Percentiles rank a stretch among this genome's conserved stretches.
Conservation (phyloP, 371 early-diverging fungal species). For the Parasitella parasitica region DNA sequence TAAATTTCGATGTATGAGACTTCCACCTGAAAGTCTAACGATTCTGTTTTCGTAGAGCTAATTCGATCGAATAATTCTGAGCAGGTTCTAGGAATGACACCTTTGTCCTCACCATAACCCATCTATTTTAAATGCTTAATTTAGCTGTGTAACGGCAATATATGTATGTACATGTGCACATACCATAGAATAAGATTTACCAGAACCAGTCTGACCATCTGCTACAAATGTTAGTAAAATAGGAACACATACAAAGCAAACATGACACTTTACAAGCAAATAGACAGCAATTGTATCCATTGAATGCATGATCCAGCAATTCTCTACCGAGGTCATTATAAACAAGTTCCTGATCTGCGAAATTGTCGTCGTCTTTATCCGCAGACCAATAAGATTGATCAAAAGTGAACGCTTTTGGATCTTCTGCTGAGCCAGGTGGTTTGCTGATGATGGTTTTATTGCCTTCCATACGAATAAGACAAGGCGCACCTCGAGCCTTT, state of each 20-base stretch:
- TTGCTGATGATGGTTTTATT: constrained; percentile 62
- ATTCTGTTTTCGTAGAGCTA: constrained; percentile 33
- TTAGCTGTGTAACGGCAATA: background rate
- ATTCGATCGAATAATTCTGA: constrained; percentile 73
- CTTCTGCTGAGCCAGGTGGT: constrained; percentile 33
- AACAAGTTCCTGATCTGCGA: constrained; percentile 75
- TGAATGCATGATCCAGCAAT: constrained; percentile 80
- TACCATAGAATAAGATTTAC: constrained; percentile 80
- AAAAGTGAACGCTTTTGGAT: constrained; percentile 67
- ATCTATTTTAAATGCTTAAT: constrained; percentile 28
- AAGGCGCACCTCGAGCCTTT: constrained; percentile 54
- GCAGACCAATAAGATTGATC: constrained; percentile 84
- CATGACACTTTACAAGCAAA: constrained; percentile 66
- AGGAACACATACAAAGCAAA: background rate
- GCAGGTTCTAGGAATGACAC: constrained; percentile 83
- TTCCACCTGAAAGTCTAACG: constrained; percentile 66
- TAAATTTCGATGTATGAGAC: constrained; percentile 84
- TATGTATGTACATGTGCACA: constrained; percentile 22
- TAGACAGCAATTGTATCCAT: constrained; percentile 85
- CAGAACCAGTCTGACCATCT: constrained; percentile 86
- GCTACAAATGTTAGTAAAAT: constrained; percentile 3
- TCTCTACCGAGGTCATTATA: constrained; percentile 76
- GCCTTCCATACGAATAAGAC: constrained; percentile 63
- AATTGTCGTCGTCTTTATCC: constrained; percentile 54
- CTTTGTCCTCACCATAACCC: constrained; percentile 72